These are phyloP conservation scores for Porcisia hertigi DNA, from an alignment of 208 protist genomes.

Conservation along the genomic window DNA sequence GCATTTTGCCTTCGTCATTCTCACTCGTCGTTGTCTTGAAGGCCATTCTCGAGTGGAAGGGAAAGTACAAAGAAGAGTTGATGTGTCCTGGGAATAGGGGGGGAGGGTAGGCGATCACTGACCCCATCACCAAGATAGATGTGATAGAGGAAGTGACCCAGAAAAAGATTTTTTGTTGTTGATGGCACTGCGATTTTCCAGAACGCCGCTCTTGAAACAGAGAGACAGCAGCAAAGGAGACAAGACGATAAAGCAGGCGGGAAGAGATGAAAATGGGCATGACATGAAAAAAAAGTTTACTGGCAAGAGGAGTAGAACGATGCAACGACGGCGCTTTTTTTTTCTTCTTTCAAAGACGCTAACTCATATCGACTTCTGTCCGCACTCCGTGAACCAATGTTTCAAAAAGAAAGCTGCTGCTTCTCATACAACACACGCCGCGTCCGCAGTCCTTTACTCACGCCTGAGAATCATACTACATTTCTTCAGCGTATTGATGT, in stretches of 20 bases:
- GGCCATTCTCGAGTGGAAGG: background rate
- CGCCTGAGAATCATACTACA: background rate
- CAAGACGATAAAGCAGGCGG: background rate
- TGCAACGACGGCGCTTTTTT: background rate
- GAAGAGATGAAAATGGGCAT: background rate
- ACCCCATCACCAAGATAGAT: background rate
- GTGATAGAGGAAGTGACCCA: no score
- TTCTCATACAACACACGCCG: background rate
- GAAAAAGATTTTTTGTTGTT: background rate
- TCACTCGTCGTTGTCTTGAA: constrained; percentile 48
- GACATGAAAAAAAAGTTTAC: background rate
- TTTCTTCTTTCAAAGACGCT: background rate
- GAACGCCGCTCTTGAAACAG: background rate
- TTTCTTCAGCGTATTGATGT: background rate
- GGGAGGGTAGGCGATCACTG: background rate
- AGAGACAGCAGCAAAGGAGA: background rate
- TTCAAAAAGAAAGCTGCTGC: background rate
- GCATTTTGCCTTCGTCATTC: constrained; percentile 46
- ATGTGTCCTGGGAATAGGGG: background rate
- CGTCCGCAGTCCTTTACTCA: background rate
- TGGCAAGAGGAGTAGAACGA: background rate
- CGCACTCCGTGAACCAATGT: background rate
- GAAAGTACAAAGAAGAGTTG: background rate
- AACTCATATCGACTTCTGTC: background rate
- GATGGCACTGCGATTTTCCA: background rate